These are phyloP conservation scores for Colletotrichum viniferum DNA, from an alignment of 2,329 filamentous ascomycete genomes.

Conservation along the genomic window DNA sequence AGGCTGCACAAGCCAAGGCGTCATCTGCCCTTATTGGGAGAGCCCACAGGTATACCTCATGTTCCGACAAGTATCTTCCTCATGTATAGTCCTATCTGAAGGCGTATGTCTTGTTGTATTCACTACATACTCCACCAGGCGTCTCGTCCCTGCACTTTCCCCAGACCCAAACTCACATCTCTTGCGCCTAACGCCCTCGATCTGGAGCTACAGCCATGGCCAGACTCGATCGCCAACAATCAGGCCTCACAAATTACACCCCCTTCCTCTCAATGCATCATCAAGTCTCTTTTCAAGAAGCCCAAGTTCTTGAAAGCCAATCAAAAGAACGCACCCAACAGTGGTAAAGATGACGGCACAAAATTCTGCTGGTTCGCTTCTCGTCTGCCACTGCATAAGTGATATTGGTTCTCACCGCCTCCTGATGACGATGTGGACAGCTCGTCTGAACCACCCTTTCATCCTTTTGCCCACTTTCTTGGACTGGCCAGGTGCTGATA, in stretches of 20 bases:
- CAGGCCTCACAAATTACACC: neutral
- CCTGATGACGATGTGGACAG: neutral
- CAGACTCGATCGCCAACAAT: neutral
- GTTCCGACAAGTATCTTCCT: neutral
- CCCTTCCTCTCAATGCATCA: neutral
- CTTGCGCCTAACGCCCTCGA: neutral
- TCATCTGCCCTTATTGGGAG: neutral
- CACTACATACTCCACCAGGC: neutral
- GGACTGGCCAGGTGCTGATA: neutral
- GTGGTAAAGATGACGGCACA: neutral
- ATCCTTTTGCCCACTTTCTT: neutral
- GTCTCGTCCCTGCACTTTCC: neutral
- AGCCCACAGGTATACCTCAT: neutral
- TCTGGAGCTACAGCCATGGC: neutral
- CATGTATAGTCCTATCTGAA: neutral
- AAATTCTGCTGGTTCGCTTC: neutral
- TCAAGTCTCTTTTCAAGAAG: constrained; percentile 5
- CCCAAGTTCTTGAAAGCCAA: constrained; percentile 6
- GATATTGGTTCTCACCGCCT: neutral
- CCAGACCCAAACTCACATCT: neutral
- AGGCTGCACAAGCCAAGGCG: neutral
- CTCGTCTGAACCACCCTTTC: constrained; percentile 5
- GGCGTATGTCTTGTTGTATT: neutral
- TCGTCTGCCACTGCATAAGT: neutral
- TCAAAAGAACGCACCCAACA: constrained; percentile 8